Evolutionary conservation across 768 basidiomycete genomes (phyloP).

Genomic region (Coprinopsis cinerea): DNA sequence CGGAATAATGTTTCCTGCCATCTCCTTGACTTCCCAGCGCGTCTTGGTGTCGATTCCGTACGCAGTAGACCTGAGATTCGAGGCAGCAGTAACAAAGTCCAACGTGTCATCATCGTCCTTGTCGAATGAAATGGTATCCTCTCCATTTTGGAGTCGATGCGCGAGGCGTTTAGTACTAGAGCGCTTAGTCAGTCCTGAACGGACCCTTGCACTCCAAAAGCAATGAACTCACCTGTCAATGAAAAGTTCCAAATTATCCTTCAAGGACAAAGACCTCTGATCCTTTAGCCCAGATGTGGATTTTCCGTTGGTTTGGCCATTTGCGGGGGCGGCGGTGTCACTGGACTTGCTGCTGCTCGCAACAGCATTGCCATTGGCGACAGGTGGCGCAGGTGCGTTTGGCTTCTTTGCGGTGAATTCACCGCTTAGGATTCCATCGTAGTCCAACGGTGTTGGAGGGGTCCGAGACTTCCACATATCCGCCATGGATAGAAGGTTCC

Average conservation of each 20-base stretch:
- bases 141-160: slow-evolving; percentile 54
- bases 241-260: slow-evolving; percentile 81
- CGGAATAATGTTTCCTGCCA: slow-evolving; percentile 99
- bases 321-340: slow-evolving; percentile 10
- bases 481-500: slow-evolving; percentile 83
- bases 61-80: slow-evolving; percentile 86
- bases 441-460: slow-evolving; percentile 82
- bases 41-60: slow-evolving; percentile 89
- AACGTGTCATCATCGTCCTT: slow-evolving; percentile 97
- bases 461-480: slow-evolving; percentile 96
- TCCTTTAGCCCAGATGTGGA: slow-evolving; percentile 56
- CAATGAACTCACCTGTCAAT: slow-evolving; percentile 61
- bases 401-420: slow-evolving; percentile 42
- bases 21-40: slow-evolving; percentile 97
- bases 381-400: not conserved
- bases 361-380: slow-evolving; percentile 22
- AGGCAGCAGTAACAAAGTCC: slow-evolving; percentile 93
- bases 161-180: slow-evolving; percentile 77
- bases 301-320: slow-evolving; percentile 24
- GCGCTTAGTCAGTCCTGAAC: not conserved
- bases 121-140: slow-evolving; percentile 82
- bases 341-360: slow-evolving; percentile 15
- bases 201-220: not conserved
- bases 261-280: slow-evolving; percentile 68
- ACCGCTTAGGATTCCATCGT: slow-evolving; percentile 63